Evolutionary conservation across 768 basidiomycete genomes (phyloP), one percentile per base, ranked within the genome.

Genomic region (Boletus huronensis): DNA sequence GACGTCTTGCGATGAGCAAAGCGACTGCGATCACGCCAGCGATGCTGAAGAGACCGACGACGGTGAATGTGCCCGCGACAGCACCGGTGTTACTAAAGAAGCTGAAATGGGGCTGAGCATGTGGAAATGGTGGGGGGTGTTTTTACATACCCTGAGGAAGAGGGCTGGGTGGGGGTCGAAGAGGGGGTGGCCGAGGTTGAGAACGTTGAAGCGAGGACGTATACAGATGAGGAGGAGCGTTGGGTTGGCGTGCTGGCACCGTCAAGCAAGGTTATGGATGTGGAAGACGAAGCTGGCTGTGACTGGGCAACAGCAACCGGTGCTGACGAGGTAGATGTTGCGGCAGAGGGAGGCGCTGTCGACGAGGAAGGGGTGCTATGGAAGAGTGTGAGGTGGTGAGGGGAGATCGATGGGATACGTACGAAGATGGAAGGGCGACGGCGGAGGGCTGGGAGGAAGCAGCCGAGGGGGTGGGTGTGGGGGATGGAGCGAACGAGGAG

Each of bases 71-170:
- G 38, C 73, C 77, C 0, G 75, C 80, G 19, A 79, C 76, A 0
- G 77, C 80, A 34, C 71, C 75, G 48, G 72, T 77, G 58, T 78
- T 74, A 43, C 70, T 58, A 58, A 79, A 74, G 72, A 81, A 81
- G 54, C 80, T 80, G 50, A 23, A 19, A 40, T 0, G 25, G 28
- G 36, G 32, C 1, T 59, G 40, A 58, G 29, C 3, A 3, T 14
- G 5, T 2, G 38, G 3, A 14, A 10, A 25, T 25, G 28, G 4
- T 6, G 0, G 3, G 13, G 7, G 28, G 16, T 17, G 35, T 1
- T 0, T 13, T 11, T 19, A 55, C 64, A 23, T 51, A 72, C 66
- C 65, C 48, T 13, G 58, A 51, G 36, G 69, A 57, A 38, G 69
- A 52, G 29, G 69, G 41, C 0, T 21, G 53, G 1, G 50, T 44